Evolutionary conservation across 495 filamentous ascomycete genomes (phyloP).

Genomic region (Neurospora sp.): DNA sequence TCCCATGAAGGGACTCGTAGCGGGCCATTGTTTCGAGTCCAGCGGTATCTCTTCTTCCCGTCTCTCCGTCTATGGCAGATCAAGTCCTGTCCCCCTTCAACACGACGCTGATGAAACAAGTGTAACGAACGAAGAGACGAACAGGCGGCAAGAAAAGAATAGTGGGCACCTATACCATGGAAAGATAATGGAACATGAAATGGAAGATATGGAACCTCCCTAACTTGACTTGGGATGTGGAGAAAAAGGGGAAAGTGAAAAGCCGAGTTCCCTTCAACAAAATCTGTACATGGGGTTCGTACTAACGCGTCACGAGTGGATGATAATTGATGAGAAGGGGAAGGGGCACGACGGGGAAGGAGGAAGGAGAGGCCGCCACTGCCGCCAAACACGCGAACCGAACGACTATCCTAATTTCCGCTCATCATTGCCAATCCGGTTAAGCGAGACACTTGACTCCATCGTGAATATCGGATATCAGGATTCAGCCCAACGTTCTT

Average conservation of each 20-base stretch:
- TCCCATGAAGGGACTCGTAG: background rate
- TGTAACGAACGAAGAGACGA: background rate
- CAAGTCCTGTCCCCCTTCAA: background rate
- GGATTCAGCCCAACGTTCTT: background rate
- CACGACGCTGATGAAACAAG: background rate
- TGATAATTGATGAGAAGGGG: background rate
- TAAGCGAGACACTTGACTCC: background rate
- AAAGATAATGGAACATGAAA: background rate
- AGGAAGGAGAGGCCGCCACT: background rate
- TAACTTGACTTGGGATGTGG: background rate
- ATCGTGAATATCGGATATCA: background rate
- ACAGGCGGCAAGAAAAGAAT: background rate
- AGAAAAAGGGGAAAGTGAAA: background rate
- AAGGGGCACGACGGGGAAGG: background rate
- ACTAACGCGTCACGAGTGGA: background rate
- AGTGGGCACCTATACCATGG: background rate
- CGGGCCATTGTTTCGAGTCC: background rate
- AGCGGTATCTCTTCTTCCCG: background rate
- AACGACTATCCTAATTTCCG: background rate
- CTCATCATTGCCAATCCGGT: background rate
- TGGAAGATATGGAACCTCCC: background rate
- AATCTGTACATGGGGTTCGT: background rate
- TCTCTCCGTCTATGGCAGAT: background rate
- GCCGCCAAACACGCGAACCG: background rate
- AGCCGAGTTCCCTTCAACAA: background rate